A percentile compares a stretch with the other conserved stretches of the same genome.
Conservation (phyloP, 257 asterid species). For the Prunella vulgaris region DNA sequence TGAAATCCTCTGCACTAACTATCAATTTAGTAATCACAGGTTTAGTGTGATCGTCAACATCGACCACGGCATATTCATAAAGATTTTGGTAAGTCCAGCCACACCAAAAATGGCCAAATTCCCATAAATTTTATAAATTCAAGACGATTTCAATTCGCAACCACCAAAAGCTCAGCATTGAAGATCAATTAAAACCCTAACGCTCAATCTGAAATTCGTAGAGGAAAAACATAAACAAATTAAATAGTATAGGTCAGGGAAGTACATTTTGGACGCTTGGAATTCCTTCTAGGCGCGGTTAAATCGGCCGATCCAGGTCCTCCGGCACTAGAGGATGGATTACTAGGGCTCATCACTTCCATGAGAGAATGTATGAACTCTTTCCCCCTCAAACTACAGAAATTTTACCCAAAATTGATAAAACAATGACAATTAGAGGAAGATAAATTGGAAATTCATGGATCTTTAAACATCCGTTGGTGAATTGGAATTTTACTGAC, state of each 20-base stretch:
- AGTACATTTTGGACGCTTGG: constrained; percentile 72
- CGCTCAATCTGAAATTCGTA: neutral
- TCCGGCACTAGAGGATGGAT: constrained; percentile 52
- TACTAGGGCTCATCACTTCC: constrained; percentile 43
- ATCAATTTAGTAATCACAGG: neutral
- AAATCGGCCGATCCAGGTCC: constrained; percentile 59
- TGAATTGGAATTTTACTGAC: too few species aligned
- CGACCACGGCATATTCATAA: neutral
- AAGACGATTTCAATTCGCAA: neutral
- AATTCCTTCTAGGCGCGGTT: constrained; percentile 42
- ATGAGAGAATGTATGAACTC: neutral
- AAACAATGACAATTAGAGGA: neutral
- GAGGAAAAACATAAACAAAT: neutral
- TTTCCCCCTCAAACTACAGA: neutral
- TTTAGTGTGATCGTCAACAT: neutral
- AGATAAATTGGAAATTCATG: neutral
- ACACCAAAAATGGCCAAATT: neutral
- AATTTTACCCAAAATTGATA: neutral
- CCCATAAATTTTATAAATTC: neutral
- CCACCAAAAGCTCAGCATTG: neutral
- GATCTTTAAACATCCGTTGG: neutral
- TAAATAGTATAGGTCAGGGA: neutral
- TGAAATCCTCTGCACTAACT: neutral
- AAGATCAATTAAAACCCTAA: neutral
- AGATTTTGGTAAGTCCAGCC: neutral